phyloP scores from a whole-genome alignment of 2,329 filamentous ascomycete genomes.

The Alternaria brassicae region DNA sequence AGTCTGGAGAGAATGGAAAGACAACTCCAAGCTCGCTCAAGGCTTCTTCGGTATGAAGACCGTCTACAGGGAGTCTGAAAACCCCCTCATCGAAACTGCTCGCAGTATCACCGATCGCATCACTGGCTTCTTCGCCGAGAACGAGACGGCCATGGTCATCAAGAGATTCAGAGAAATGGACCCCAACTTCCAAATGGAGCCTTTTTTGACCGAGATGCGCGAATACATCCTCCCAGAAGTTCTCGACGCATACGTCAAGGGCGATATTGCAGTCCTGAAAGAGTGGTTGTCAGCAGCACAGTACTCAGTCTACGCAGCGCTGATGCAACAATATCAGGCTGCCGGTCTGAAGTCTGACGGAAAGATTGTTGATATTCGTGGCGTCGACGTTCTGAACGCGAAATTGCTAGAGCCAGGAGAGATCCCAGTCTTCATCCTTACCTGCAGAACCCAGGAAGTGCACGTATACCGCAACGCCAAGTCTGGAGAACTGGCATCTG shows the following conservation, averaged over 20 bases:
- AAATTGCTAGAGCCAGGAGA: constrained; percentile 84
- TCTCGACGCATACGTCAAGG: constrained; percentile 96
- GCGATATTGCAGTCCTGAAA: constrained; percentile 87
- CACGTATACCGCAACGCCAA: constrained; percentile 96
- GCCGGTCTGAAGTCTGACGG: constrained; percentile 94
- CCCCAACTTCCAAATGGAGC: constrained; percentile 90
- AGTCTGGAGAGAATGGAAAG: constrained; percentile 95
- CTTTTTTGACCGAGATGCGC: constrained; percentile 92
- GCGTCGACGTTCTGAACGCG: constrained; percentile 86
- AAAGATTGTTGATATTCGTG: constrained; percentile 90
- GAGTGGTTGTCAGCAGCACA: constrained; percentile 96
- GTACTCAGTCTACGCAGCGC: constrained; percentile 94
- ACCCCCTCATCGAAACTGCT: constrained; percentile 90
- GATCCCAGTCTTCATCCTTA: constrained; percentile 95
- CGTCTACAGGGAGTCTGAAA: constrained; percentile 95
- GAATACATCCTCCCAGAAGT: constrained; percentile 98
- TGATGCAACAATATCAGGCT: constrained; percentile 94
- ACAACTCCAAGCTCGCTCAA: constrained; percentile 87
- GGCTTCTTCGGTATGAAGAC: constrained; percentile 84
- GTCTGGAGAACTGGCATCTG: constrained; percentile 85
- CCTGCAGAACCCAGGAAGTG: constrained; percentile 94
- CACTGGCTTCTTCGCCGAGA: constrained; percentile 96
- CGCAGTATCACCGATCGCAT: constrained; percentile 93
- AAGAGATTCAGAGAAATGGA: constrained; percentile 98
- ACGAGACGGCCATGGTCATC: constrained; percentile 96